These are phyloP conservation scores for Hypoxylon rickii DNA, from an alignment of 495 filamentous ascomycete species.

Conservation along the genomic window DNA sequence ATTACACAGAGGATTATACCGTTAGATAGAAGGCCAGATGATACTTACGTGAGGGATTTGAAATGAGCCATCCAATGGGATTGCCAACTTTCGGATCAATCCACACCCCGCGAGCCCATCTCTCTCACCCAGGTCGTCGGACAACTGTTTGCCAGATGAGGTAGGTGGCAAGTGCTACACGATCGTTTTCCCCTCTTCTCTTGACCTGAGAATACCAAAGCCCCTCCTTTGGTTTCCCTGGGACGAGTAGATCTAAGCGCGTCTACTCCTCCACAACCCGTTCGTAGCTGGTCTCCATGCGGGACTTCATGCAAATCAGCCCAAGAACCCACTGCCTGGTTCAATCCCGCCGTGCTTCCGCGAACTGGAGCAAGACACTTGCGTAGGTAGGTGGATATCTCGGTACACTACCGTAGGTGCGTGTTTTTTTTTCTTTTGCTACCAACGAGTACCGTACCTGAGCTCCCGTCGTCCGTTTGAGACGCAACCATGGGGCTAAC, in stretches of 20 bases:
- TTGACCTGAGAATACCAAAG: neutral
- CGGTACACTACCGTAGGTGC: too few species aligned
- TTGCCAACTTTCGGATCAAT: too few species aligned
- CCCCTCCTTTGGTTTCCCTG: neutral
- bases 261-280: slow-evolving; percentile 14
- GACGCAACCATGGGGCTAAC: slow-evolving; percentile 12
- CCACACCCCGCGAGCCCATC: too few species aligned
- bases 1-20: slow-evolving; percentile 5
- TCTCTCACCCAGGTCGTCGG: too few species aligned
- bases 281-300: slow-evolving; percentile 17
- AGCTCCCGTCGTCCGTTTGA: slow-evolving; percentile 19
- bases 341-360: neutral
- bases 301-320: slow-evolving; percentile 26
- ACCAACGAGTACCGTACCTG: neutral
- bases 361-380: neutral
- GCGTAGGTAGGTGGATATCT: too few species aligned
- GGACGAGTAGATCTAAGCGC: neutral
- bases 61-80: slow-evolving; percentile 13
- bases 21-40: slow-evolving; percentile 7
- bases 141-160: slow-evolving; percentile 13
- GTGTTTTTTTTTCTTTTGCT: neutral
- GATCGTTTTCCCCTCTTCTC: neutral
- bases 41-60: too few species aligned
- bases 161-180: slow-evolving; percentile 5
- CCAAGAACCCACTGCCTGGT: slow-evolving; percentile 13